These are phyloP conservation scores for Ustilago bromivora DNA, from an alignment of 1,284 basidiomycete genomes.

Conservation along the genomic window DNA sequence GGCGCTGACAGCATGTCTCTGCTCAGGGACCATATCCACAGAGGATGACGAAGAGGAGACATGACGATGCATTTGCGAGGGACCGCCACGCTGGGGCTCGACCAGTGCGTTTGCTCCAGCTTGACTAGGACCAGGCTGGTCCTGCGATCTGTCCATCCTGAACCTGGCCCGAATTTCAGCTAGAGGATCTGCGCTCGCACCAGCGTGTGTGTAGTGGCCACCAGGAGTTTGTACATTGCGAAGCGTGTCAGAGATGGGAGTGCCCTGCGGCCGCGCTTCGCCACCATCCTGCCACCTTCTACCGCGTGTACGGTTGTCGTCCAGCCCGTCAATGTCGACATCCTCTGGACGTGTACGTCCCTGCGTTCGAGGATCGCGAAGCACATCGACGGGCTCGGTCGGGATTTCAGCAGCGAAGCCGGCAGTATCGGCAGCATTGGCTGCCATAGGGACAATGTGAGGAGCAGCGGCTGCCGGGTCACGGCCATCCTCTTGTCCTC, in stretches of 20 bases:
- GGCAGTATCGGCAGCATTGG: constrained; percentile 11
- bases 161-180: constrained; percentile 2
- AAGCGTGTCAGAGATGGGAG: background rate
- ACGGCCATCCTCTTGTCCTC: constrained; percentile 20
- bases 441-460: constrained; percentile 22
- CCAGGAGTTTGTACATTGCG: background rate
- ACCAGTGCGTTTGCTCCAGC: background rate
- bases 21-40: constrained; percentile 14
- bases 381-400: constrained; percentile 13
- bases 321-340: constrained; percentile 21
- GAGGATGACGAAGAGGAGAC: constrained; percentile 22
- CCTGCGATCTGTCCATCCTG: constrained; percentile 5
- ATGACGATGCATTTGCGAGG: constrained; percentile 28
- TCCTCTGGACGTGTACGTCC: constrained; percentile 15
- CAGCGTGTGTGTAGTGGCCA: constrained; percentile 6
- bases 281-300: constrained; percentile 20
- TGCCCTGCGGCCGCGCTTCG: background rate
- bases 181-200: background rate
- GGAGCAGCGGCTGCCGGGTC: constrained; percentile 22
- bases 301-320: constrained; percentile 1
- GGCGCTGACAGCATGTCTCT: constrained; percentile 17
- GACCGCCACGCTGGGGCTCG: constrained; percentile 10
- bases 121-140: background rate
- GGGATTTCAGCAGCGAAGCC: constrained; percentile 17
- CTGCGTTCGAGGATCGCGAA: constrained; percentile 14